Evolutionary conservation across 441 rosid species (phyloP).

Genomic region (Geranium incanum): DNA sequence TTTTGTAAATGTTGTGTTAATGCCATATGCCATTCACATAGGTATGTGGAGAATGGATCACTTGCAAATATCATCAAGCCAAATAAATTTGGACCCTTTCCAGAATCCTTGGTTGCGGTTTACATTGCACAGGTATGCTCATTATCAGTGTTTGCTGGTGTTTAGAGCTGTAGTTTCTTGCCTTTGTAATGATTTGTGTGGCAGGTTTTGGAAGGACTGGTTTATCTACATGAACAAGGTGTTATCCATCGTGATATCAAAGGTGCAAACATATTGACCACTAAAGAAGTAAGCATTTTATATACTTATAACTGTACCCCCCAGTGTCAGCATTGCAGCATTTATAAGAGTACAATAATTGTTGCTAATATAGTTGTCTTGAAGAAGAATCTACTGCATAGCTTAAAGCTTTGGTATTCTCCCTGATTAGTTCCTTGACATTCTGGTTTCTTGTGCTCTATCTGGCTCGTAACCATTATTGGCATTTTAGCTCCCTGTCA

Average conservation of each 20-base stretch:
- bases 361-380: background rate
- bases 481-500: background rate
- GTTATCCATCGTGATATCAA: slow-evolving; percentile 99
- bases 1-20: background rate
- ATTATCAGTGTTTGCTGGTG: background rate
- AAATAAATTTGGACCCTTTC: slow-evolving; percentile 97
- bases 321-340: background rate
- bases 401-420: background rate
- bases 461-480: background rate
- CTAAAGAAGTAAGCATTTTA: slow-evolving; percentile 62
- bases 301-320: background rate
- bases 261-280: slow-evolving; percentile 95
- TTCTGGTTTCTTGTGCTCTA: background rate
- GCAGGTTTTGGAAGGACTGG: slow-evolving; percentile 97
- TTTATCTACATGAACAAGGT: slow-evolving; percentile 96
- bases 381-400: background rate
- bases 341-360: background rate
- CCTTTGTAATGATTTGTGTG: slow-evolving; percentile 1
- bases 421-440: background rate
- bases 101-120: slow-evolving; percentile 92
- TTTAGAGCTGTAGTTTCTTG: background rate
- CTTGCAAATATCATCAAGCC: slow-evolving; percentile 99
- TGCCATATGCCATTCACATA: slow-evolving; percentile 26
- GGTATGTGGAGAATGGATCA: slow-evolving; percentile 99
- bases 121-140: slow-evolving; percentile 88